Percentiles rank a stretch among this genome's conserved stretches.
Conservation (phyloP, 2,329 filamentous ascomycete genomes). For the Alternaria alternata region DNA sequence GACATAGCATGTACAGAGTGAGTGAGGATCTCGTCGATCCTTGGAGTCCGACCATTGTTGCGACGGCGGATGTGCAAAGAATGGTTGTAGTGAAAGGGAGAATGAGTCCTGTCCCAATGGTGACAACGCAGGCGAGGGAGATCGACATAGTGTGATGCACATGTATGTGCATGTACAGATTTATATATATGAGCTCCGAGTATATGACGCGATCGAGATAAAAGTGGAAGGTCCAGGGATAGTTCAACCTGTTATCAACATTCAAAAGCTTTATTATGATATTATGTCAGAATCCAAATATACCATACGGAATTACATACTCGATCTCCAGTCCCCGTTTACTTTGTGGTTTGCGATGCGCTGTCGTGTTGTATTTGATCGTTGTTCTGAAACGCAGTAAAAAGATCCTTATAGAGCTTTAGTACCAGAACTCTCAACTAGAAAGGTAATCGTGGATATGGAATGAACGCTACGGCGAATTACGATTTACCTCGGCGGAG, state of each 20-base stretch:
- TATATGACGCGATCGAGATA: background rate
- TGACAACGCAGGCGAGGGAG: background rate
- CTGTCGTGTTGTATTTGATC: background rate
- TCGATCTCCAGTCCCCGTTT: background rate
- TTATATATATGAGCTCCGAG: background rate
- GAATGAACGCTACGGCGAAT: background rate
- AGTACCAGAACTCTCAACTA: too few species aligned
- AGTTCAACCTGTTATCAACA: background rate
- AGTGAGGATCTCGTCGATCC: constrained; percentile 18
- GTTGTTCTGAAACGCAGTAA: background rate
- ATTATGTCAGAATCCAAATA: background rate
- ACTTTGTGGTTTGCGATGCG: background rate
- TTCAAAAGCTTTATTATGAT: background rate
- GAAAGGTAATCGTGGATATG: background rate
- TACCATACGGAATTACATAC: background rate
- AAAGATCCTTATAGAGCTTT: background rate
- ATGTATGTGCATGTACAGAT: background rate
- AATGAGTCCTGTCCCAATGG: background rate
- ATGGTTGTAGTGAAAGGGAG: constrained; percentile 24
- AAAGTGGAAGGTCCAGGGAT: background rate
- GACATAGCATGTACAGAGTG: constrained; percentile 15
- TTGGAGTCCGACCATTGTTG: constrained; percentile 30
- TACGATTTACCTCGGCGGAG: background rate
- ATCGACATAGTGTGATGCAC: constrained; percentile 2
- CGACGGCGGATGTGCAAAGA: constrained; percentile 25